phyloP scores from a whole-genome alignment of 495 filamentous ascomycete species.

The Podospora comata region DNA sequence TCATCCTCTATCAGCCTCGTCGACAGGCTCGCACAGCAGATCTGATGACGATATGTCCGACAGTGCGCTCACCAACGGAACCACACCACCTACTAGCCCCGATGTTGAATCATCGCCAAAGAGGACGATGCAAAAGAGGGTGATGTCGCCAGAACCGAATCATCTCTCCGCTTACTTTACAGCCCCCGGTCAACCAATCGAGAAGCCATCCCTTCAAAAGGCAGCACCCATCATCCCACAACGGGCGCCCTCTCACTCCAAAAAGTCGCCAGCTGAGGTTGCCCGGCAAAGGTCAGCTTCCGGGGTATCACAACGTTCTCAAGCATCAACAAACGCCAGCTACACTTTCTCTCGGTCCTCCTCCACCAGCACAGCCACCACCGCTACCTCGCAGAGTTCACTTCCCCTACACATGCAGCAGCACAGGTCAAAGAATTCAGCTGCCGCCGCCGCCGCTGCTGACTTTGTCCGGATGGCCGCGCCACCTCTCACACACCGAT shows the following conservation, averaged over 20 bases:
- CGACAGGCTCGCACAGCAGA: conserved; percentile 57
- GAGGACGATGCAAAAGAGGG: conserved; percentile 48
- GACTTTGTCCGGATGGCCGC: conserved; percentile 8
- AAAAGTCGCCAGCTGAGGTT: conserved; percentile 56
- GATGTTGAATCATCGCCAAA: conserved; percentile 65
- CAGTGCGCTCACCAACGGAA: conserved; percentile 53
- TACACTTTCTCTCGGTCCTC: conserved; percentile 47
- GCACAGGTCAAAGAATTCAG: conserved; percentile 34
- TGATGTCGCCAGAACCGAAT: conserved; percentile 62
- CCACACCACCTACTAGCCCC: conserved; percentile 65
- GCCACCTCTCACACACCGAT: conserved; percentile 11
- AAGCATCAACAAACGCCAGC: conserved; percentile 44
- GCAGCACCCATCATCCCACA: conserved; percentile 66
- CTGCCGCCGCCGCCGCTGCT: conserved; percentile 24
- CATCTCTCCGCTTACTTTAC: conserved; percentile 81
- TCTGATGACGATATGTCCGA: conserved; percentile 58
- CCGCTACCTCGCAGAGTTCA: conserved; percentile 33
- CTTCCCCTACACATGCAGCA: conserved; percentile 25
- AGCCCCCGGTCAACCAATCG: conserved; percentile 44
- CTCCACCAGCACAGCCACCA: conserved; percentile 47
- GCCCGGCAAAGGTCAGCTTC: conserved; percentile 62
- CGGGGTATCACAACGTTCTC: conserved; percentile 49
- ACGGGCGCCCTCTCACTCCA: conserved; percentile 79
- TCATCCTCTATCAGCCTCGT: conserved; percentile 53
- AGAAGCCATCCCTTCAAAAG: conserved; percentile 28